phyloP scores from a whole-genome alignment of 2,329 filamentous ascomycete genomes.

The Ophiosphaerella herpotricha region DNA sequence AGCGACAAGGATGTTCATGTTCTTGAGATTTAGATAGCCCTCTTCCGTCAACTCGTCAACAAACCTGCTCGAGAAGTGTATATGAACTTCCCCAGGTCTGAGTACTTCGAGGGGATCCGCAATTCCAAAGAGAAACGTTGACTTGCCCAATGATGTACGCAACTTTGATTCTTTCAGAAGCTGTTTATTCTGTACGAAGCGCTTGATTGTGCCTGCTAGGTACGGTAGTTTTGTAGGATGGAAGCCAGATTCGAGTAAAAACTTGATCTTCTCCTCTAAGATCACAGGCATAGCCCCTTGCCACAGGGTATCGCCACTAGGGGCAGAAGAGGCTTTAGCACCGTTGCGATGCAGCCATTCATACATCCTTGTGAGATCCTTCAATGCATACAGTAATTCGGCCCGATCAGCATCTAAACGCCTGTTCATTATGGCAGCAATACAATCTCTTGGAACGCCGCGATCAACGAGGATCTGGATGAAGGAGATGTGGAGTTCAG shows the following conservation, averaged over 20 bases:
- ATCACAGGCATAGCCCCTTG: conserved; percentile 31
- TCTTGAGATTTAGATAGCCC: conserved; percentile 59
- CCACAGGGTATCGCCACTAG: conserved; percentile 17
- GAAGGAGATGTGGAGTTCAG: conserved; percentile 69
- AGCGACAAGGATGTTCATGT: conserved; percentile 67
- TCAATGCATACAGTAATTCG: conserved; percentile 57
- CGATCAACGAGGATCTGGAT: conserved; percentile 69
- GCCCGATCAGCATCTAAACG: conserved; percentile 60
- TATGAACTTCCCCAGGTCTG: conserved; percentile 67
- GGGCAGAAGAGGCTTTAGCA: conserved; percentile 8
- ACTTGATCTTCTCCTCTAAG: conserved; percentile 31
- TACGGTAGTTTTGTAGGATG: conserved; percentile 54
- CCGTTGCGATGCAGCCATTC: conserved; percentile 27
- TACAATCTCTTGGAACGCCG: conserved; percentile 51
- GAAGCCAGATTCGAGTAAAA: conserved; percentile 58
- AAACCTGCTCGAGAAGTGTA: conserved; percentile 69
- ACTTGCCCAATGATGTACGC: conserved; percentile 64
- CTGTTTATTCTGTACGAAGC: conserved; percentile 58
- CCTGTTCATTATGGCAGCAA: conserved; percentile 57
- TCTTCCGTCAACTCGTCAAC: conserved; percentile 57
- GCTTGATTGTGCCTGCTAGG: conserved; percentile 55
- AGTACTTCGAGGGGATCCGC: conserved; percentile 68
- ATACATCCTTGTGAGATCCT: conserved; percentile 60
- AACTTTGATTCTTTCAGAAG: conserved; percentile 60
- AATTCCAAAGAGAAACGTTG: conserved; percentile 68